Conservation (phyloP, 2,329 filamentous ascomycete genomes). For the Chrysosporium queenslandicum region DNA sequence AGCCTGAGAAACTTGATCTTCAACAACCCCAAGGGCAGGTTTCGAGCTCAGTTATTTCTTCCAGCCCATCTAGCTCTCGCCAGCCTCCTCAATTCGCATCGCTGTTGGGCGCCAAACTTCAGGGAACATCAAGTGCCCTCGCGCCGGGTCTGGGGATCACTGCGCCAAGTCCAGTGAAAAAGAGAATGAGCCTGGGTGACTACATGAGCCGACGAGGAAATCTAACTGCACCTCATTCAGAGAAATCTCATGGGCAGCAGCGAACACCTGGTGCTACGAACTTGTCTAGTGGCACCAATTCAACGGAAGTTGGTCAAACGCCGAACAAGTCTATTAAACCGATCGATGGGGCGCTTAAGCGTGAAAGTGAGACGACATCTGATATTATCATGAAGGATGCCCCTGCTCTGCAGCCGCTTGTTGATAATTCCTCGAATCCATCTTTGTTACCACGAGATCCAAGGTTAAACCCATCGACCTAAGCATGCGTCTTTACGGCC, state of each 20-base stretch:
- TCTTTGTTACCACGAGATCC: slow-evolving; percentile 9
- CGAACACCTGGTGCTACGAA: slow-evolving; percentile 14
- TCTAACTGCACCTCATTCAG: slow-evolving; percentile 32
- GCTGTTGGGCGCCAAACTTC: neutral
- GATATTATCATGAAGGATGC: slow-evolving; percentile 17
- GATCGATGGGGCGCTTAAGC: neutral
- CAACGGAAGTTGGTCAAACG: neutral
- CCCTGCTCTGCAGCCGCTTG: neutral
- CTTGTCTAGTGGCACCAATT: slow-evolving; percentile 15
- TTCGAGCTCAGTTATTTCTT: slow-evolving; percentile 10
- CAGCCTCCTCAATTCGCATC: neutral
- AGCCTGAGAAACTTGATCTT: slow-evolving; percentile 21
- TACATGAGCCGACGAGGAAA: slow-evolving; percentile 39
- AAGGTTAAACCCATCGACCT: slow-evolving; percentile 5
- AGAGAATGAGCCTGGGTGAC: slow-evolving; percentile 43
- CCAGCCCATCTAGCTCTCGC: neutral
- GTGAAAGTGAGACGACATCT: neutral
- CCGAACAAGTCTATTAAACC: slow-evolving; percentile 2
- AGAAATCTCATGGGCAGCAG: slow-evolving; percentile 31
- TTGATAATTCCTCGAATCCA: slow-evolving; percentile 1
- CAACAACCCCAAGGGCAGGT: slow-evolving; percentile 23
- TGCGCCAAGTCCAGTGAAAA: slow-evolving; percentile 41
- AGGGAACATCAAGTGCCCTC: neutral
- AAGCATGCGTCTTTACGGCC: neutral
- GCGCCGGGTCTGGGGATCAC: slow-evolving; percentile 25